Conservation (phyloP, 106 monocot genomes). For the Phalaenopsis equestris region DNA sequence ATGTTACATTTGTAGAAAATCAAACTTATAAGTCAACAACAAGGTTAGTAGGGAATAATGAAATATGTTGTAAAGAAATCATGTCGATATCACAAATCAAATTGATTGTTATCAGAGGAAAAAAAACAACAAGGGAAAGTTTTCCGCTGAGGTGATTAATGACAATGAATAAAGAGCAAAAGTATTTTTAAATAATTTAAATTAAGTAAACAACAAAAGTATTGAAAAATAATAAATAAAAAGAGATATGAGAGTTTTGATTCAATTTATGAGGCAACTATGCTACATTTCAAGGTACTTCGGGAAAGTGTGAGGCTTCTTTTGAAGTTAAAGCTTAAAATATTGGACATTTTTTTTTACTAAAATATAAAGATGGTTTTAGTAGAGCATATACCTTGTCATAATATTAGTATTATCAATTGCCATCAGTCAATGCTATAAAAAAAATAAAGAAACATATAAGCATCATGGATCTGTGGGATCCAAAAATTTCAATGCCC, state of each 20-base stretch:
- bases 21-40: not conserved
- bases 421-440: not conserved
- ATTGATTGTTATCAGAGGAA: not conserved
- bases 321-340: not conserved
- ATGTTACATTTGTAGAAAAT: not conserved
- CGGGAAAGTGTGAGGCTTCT: not conserved
- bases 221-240: too few species aligned
- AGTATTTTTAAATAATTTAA: not conserved
- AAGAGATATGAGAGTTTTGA: not conserved
- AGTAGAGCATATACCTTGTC: too few species aligned
- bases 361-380: not conserved
- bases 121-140: not conserved
- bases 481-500: not conserved
- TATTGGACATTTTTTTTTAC: not conserved
- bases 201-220: not conserved
- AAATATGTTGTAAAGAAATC: not conserved
- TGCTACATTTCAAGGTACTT: not conserved
- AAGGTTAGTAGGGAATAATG: not conserved
- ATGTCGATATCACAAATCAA: not conserved
- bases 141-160: not conserved
- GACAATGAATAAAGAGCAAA: not conserved
- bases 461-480: not conserved
- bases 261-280: not conserved
- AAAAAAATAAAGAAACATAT: not conserved
- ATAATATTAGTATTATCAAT: not conserved